Percentiles rank a stretch among this genome's conserved stretches.
phyloP scores from a whole-genome alignment of 2,329 filamentous ascomycete genomes.

The Cryphonectria japonica region DNA sequence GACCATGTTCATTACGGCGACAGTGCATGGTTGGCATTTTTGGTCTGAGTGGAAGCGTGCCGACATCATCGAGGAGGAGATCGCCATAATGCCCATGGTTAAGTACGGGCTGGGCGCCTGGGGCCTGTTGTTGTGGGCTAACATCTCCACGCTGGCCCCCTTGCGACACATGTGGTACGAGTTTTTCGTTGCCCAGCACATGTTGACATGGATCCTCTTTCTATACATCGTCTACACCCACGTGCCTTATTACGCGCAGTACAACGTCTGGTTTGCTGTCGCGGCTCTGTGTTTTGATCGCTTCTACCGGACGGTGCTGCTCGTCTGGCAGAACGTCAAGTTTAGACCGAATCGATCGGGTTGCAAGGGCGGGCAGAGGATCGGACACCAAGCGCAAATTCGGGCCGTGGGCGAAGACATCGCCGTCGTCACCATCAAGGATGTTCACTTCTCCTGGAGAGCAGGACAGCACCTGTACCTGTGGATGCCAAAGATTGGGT shows the following conservation, averaged over 20 bases:
- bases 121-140: slow-evolving; percentile 68
- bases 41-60: slow-evolving; percentile 65
- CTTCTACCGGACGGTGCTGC: slow-evolving; percentile 51
- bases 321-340: slow-evolving; percentile 58
- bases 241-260: slow-evolving; percentile 60
- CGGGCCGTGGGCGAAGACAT: slow-evolving; percentile 53
- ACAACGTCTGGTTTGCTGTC: slow-evolving; percentile 69
- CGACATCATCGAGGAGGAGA: slow-evolving; percentile 61
- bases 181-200: slow-evolving; percentile 70
- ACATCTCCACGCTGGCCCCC: slow-evolving; percentile 64
- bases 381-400: slow-evolving; percentile 58
- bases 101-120: slow-evolving; percentile 71
- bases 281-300: slow-evolving; percentile 67
- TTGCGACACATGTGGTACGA: slow-evolving; percentile 70
- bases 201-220: slow-evolving; percentile 63
- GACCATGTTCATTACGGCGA: slow-evolving; percentile 69
- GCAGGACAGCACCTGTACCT: slow-evolving; percentile 65
- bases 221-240: slow-evolving; percentile 67
- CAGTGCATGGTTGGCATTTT: slow-evolving; percentile 73
- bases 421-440: slow-evolving; percentile 63
- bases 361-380: slow-evolving; percentile 51
- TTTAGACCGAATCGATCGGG: slow-evolving; percentile 44
- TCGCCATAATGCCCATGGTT: slow-evolving; percentile 65
- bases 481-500: slow-evolving; percentile 59
- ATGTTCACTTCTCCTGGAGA: slow-evolving; percentile 62